These are phyloP conservation scores for Plectosphaerella cucumerina DNA, from an alignment of 2,329 filamentous ascomycete species.

Conservation along the genomic window DNA sequence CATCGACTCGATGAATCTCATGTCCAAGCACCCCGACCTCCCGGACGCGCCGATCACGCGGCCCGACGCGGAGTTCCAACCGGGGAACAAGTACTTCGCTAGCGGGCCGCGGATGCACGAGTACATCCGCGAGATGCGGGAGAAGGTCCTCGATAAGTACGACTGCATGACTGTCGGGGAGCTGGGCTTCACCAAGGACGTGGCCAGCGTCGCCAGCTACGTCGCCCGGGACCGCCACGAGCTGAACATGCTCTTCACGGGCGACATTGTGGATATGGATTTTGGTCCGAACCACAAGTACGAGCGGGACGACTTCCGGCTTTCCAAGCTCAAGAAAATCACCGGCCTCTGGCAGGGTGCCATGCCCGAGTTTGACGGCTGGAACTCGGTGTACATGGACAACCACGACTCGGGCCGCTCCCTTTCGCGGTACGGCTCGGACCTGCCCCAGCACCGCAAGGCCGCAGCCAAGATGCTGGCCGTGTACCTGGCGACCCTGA, in stretches of 20 bases:
- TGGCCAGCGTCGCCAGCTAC: conserved; percentile 39
- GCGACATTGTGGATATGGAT: conserved; percentile 27
- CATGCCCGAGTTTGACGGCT: conserved; percentile 30
- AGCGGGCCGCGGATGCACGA: conserved; percentile 53
- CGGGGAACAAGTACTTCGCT: conserved; percentile 38
- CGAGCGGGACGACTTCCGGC: conserved; percentile 34
- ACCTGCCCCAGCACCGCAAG: conserved; percentile 29
- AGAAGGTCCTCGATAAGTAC: conserved; percentile 41
- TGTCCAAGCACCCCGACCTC: conserved; percentile 46
- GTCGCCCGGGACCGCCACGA: conserved; percentile 37
- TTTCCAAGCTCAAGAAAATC: conserved; percentile 29
- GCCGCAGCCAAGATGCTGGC: conserved; percentile 43
- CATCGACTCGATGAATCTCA: conserved; percentile 54
- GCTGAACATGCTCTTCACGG: conserved; percentile 21
- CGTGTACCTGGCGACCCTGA: conserved; percentile 30
- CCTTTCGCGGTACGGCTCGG: conserved; percentile 42
- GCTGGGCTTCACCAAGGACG: conserved; percentile 41
- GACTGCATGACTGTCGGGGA: conserved; percentile 55
- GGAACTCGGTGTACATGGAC: conserved; percentile 50
- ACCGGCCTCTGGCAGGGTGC: conserved; percentile 32
- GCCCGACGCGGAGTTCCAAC: conserved; percentile 26
- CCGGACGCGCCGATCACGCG: conserved; percentile 38
- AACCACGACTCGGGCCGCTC: conserved; percentile 53
- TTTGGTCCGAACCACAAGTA: conserved; percentile 27
- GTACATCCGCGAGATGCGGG: conserved; percentile 45